A percentile compares a stretch with the other conserved stretches of the same genome.
These are phyloP conservation scores for Cercophora scortea DNA, from an alignment of 495 filamentous ascomycete species.

Conservation along the genomic window DNA sequence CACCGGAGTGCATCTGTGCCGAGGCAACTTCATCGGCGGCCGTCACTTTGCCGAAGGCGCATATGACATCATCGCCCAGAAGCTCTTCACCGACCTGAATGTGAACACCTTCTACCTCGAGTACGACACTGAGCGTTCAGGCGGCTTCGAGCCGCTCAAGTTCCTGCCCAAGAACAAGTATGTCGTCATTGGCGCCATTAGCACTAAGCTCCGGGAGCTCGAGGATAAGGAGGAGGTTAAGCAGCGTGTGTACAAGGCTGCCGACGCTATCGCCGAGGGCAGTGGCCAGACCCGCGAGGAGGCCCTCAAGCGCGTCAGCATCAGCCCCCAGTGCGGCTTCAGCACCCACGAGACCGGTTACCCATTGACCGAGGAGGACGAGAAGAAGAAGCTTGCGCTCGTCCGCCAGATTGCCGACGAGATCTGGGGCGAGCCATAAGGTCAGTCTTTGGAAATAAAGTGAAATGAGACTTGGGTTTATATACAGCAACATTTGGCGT, in stretches of 20 bases:
- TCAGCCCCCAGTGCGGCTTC: conserved; percentile 78
- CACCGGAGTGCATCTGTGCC: conserved; percentile 71
- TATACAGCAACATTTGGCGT: too few species aligned
- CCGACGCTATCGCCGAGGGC: conserved; percentile 64
- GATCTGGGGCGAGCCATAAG: conserved; percentile 57
- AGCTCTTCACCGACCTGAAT: conserved; percentile 68
- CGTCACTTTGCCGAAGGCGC: conserved; percentile 75
- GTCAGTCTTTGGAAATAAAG: background rate
- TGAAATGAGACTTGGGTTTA: background rate
- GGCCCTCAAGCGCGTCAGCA: conserved; percentile 58
- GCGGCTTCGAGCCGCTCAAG: conserved; percentile 72
- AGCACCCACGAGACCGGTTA: conserved; percentile 65
- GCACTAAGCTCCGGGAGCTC: conserved; percentile 62
- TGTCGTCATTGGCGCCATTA: conserved; percentile 69
- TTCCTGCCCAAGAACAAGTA: conserved; percentile 64
- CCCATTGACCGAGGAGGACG: conserved; percentile 53
- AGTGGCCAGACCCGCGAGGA: conserved; percentile 53
- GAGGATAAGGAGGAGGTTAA: conserved; percentile 72
- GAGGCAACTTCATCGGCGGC: conserved; percentile 71
- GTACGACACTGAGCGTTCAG: conserved; percentile 69
- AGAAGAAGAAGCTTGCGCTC: conserved; percentile 61
- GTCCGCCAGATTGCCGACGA: conserved; percentile 63
- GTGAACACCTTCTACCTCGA: conserved; percentile 78
- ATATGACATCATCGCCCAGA: conserved; percentile 72
- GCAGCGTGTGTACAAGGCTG: conserved; percentile 56